Base-by-base conservation (phyloP, 1,284 basidiomycete genomes). In the Tilletia walkeri region DNA sequence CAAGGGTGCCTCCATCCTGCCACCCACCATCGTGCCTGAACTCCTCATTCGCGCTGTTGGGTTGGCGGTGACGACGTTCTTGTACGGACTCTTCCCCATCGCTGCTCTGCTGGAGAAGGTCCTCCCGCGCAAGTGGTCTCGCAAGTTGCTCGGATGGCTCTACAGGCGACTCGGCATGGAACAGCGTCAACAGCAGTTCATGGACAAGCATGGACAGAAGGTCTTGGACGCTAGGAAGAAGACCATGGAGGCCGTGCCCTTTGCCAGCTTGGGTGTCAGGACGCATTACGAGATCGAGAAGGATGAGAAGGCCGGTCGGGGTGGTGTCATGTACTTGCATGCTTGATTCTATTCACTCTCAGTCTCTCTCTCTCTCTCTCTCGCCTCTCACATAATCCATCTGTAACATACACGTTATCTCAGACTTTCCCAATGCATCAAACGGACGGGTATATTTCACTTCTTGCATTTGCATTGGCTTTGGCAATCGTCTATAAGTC, bases 61-160 rank as follows among this genome's bases (percentile, higher is more conserved):
- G 18, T 45, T 74, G 61, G 72, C 73, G 12, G 70, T 78, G n/a
- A 72, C 71, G 12, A 74, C 76, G 3, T 38, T 75, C 18, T 59
- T 79, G 6, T 73, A 76, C 54, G 78, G 75, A 39, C 69, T 79
- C n/a, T 78, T 76, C 70, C 78, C 78, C 12, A 70, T 79, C 48
- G 78, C 74, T 0, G 49, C 75, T 12, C 70, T 79, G 56, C 61
- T 77, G 38, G 76, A 79, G 61, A 78, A 77, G 70, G 18, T 79
- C n/a, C 69, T 78, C 4, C 77, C 78, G 0, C 20, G 71, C 10
- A 72, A 70, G 72, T 71, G 72, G 70, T 70, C 71, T 0, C 68
- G 75, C 10, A 68, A 74, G 41, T 71, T 79, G 38, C 61, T 77
- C 61, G 67, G 69, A 50, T 74, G 76, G 73, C 47, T 77, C 30